These are phyloP conservation scores for Aspergillus aculeatinus DNA, from an alignment of 2,329 filamentous ascomycete species.

Conservation along the genomic window DNA sequence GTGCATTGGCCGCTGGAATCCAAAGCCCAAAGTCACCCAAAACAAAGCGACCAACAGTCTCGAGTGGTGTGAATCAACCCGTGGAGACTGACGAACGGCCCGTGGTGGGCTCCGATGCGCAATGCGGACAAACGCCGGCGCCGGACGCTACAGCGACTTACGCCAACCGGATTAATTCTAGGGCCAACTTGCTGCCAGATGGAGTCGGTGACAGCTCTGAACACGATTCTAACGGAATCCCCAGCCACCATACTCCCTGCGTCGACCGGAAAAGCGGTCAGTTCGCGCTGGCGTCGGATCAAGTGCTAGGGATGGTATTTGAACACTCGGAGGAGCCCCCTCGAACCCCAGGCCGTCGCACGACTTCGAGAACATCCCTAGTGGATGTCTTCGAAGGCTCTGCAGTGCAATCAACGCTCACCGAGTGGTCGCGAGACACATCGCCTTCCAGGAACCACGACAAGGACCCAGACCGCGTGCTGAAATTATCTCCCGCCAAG, in stretches of 20 bases:
- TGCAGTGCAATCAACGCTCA: conserved; percentile 24
- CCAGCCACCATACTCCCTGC: conserved; percentile 5
- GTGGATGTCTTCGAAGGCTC: conserved; percentile 33
- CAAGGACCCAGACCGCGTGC: conserved; percentile 29
- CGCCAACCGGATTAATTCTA: conserved; percentile 1
- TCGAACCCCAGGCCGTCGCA: conserved; percentile 9
- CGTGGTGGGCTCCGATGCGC: background rate
- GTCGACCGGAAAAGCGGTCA: conserved; percentile 18
- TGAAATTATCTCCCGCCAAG: conserved; percentile 56
- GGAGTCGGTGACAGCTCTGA: conserved; percentile 1
- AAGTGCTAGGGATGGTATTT: conserved; percentile 22
- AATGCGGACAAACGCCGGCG: background rate
- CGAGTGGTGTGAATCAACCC: background rate
- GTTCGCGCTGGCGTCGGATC: conserved; percentile 14
- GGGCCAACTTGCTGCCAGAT: background rate
- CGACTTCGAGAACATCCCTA: conserved; percentile 23
- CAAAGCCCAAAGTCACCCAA: background rate
- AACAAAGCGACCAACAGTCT: background rate
- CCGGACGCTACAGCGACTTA: background rate
- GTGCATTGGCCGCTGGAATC: background rate
- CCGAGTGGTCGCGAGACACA: conserved; percentile 24
- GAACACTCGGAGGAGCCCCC: conserved; percentile 16
- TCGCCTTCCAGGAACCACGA: conserved; percentile 26
- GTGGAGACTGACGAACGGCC: background rate
- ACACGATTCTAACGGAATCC: background rate